Evolutionary conservation across 768 basidiomycete genomes (phyloP), one percentile per base, ranked within the genome.

Genomic region (Gymnopilus dilepis): DNA sequence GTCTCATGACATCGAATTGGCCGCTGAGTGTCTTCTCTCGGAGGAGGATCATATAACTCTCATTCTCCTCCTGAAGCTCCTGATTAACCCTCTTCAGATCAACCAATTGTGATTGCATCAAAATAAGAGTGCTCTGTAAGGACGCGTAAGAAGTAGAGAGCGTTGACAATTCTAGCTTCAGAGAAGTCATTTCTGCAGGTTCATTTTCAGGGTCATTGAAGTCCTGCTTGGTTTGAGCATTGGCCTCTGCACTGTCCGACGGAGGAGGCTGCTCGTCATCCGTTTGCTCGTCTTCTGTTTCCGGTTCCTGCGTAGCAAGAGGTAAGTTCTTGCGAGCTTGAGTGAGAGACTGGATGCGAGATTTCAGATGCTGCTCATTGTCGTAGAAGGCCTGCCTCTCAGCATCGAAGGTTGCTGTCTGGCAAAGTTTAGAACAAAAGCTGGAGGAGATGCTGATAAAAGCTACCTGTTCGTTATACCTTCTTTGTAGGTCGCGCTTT

Each of bases 341-440:
- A 6, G 84, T 79, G 38, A 95, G 84, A 7, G 90, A 91, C 70
- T 91, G 89, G 54, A 96, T 94, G 61, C 93, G 91, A 45, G 91
- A 91, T 75, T 94, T 95, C 65, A 95, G 87, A 74, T 95, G 94
- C 71, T 95, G 91, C 69, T 97, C 94, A 69, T 93, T 94, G 75
- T 96, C 94, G 70, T 94, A 94, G 74, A 95, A 92, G 15, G 93
- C 84, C 72, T 95, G 93, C 33, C 95, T 89, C 75, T 97, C 95
- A 7, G 92, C 91, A 70, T 97, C 95, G 70, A 95, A 96, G 3
- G 91, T 90, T 17, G 86, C 79, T n/a, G 88, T 89, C 94, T 96
- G 70, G 34, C 24, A 15, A 40, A 48, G 2, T 28, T 60, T 26
- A 59, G 67, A 51, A 53, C 56, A 45, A 59, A 60, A 60, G 64